phyloP scores from a whole-genome alignment of 176 grass and related monocot species.

The Echinochloa phyllopogon region DNA sequence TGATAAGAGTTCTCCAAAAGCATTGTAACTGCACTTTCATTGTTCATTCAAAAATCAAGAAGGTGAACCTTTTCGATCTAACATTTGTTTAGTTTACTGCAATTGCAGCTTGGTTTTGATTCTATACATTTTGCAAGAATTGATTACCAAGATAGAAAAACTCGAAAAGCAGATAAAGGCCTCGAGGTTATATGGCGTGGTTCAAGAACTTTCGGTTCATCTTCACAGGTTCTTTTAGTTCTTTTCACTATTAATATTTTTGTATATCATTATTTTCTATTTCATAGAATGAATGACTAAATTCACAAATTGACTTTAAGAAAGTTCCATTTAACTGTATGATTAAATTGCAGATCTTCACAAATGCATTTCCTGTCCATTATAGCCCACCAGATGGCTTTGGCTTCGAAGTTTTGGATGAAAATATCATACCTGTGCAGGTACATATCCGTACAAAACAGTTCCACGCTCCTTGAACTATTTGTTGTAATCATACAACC shows the following conservation, averaged over 20 bases:
- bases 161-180: conserved; percentile 71
- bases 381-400: conserved; percentile 91
- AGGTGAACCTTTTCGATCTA: neutral
- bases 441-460: conserved; percentile 45
- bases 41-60: neutral
- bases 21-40: neutral
- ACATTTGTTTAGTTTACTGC: conserved; percentile 31
- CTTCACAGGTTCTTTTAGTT: conserved; percentile 73
- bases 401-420: conserved; percentile 71
- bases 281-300: conserved; percentile 1
- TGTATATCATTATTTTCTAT: neutral
- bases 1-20: conserved; percentile 4
- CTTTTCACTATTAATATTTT: neutral
- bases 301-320: neutral
- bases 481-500: conserved; percentile 31
- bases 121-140: conserved; percentile 95
- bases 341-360: conserved; percentile 76
- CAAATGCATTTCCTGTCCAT: conserved; percentile 92
- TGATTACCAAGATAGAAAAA: conserved; percentile 90
- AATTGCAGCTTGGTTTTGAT: conserved; percentile 84
- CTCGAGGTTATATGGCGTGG: conserved; percentile 93
- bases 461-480: neutral
- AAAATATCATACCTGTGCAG: conserved; percentile 72
- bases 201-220: conserved; percentile 83
- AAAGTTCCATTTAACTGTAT: conserved; percentile 16